phyloP scores from a whole-genome alignment of 1,284 basidiomycete species.

The Cystobasidiaceae sp. region DNA sequence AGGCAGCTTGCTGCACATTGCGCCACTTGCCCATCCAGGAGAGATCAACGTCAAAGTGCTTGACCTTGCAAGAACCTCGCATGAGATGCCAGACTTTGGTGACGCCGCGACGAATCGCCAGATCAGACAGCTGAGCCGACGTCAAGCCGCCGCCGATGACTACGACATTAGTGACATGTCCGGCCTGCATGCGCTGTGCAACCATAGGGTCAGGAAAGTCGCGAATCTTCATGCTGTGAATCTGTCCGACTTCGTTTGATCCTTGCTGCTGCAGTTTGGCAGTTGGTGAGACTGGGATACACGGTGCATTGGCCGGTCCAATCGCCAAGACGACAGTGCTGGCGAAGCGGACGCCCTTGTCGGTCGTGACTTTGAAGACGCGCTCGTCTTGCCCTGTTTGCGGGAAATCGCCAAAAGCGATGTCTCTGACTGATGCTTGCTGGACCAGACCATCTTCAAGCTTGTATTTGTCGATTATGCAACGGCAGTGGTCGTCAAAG shows the following conservation, averaged over 20 bases:
- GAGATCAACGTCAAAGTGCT: slow-evolving; percentile 45
- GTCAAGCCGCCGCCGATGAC: slow-evolving; percentile 48
- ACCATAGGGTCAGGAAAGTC: slow-evolving; percentile 25
- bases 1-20: slow-evolving; percentile 37
- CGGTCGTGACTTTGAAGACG: slow-evolving; percentile 10
- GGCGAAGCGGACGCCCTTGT: slow-evolving; percentile 29
- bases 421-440: slow-evolving; percentile 31
- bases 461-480: slow-evolving; percentile 40
- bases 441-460: slow-evolving; percentile 30
- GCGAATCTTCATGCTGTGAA: slow-evolving; percentile 41
- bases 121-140: slow-evolving; percentile 46
- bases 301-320: slow-evolving; percentile 43
- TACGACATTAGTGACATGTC: slow-evolving; percentile 35
- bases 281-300: slow-evolving; percentile 37
- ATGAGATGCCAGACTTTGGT: slow-evolving; percentile 43
- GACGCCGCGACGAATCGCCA: slow-evolving; percentile 42
- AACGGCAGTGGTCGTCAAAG: slow-evolving; percentile 42
- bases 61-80: slow-evolving; percentile 45
- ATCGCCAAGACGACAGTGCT: slow-evolving; percentile 43
- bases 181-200: not conserved
- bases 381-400: slow-evolving; percentile 21
- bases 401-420: slow-evolving; percentile 19
- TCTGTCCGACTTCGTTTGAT: slow-evolving; percentile 20
- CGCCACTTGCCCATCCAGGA: slow-evolving; percentile 44
- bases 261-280: not conserved